phyloP scores from a whole-genome alignment of 2,329 filamentous ascomycete species.

The Tolypocladium amazonense region DNA sequence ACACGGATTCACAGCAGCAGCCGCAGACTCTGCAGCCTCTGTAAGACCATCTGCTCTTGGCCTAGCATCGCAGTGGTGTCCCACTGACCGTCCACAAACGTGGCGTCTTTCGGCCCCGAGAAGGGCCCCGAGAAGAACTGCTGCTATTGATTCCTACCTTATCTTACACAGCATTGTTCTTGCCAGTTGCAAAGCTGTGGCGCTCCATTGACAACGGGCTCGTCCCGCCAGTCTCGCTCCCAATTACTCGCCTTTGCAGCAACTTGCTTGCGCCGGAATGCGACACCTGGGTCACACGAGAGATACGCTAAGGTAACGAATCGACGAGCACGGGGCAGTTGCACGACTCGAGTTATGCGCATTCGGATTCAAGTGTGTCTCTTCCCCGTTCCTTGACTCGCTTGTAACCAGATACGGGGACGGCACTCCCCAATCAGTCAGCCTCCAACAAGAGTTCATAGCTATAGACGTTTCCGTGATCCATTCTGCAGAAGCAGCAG shows the following conservation, averaged over 20 bases:
- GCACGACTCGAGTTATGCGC: not conserved
- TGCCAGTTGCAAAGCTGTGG: not conserved
- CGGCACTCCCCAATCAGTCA: not conserved
- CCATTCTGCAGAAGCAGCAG: not conserved
- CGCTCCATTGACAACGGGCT: not conserved
- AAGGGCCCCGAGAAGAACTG: not conserved
- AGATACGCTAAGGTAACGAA: not conserved
- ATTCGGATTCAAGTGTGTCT: not conserved
- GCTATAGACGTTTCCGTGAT: not conserved
- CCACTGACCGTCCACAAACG: not conserved
- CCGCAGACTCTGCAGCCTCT: not conserved
- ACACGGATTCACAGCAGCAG: not conserved
- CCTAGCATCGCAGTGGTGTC: not conserved
- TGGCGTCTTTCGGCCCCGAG: not conserved
- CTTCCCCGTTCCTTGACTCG: not conserved
- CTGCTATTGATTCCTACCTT: too few relatives aligned
- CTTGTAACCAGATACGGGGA: not conserved
- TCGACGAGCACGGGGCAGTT: not conserved
- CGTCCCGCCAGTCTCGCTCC: not conserved
- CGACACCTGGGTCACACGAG: not conserved
- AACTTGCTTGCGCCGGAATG: too few relatives aligned
- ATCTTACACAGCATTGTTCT: not conserved
- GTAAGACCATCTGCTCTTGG: not conserved
- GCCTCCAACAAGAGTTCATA: not conserved
- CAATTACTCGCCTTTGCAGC: too few relatives aligned